These are phyloP conservation scores for Wickerhamiella dianesei DNA, from an alignment of 805 yeast species.

Conservation along the genomic window DNA sequence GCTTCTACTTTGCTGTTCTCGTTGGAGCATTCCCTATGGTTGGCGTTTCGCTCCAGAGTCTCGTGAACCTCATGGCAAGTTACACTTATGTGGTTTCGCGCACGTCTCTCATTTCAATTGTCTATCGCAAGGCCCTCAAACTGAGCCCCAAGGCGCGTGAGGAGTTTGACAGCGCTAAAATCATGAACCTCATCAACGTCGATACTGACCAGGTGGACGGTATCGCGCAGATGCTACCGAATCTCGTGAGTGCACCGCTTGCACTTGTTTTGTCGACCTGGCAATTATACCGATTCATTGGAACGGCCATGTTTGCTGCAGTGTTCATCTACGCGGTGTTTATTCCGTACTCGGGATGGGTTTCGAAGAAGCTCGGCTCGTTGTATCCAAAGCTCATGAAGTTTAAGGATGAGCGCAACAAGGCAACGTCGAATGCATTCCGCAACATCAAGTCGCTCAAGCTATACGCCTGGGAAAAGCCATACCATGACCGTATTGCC, in stretches of 20 bases:
- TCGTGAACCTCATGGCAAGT: slow-evolving; percentile 8
- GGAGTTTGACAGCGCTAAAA: slow-evolving; percentile 70
- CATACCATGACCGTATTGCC: slow-evolving; percentile 55
- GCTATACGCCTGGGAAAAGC: slow-evolving; percentile 90
- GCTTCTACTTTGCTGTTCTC: slow-evolving; percentile 15
- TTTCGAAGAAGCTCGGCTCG: slow-evolving; percentile 46
- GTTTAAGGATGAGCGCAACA: slow-evolving; percentile 79
- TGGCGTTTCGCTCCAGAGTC: slow-evolving; percentile 10
- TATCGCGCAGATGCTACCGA: slow-evolving; percentile 55
- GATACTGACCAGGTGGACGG: slow-evolving; percentile 82
- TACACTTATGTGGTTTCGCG: slow-evolving; percentile 13
- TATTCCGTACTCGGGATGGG: slow-evolving; percentile 59
- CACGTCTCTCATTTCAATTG: slow-evolving; percentile 40
- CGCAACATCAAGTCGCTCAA: slow-evolving; percentile 84
- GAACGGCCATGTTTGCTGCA: slow-evolving; percentile 86
- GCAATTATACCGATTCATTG: slow-evolving; percentile 59
- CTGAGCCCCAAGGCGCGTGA: slow-evolving; percentile 52
- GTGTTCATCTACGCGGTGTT: slow-evolving; percentile 57
- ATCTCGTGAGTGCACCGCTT: slow-evolving; percentile 83
- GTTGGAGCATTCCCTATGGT: slow-evolving; percentile 16
- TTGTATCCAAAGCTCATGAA: slow-evolving; percentile 72
- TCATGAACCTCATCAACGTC: slow-evolving; percentile 86
- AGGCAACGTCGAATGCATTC: slow-evolving; percentile 71
- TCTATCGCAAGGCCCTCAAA: slow-evolving; percentile 56
- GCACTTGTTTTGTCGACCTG: slow-evolving; percentile 62